Percentiles rank a stretch among this genome's conserved stretches.
These are phyloP conservation scores for Moricandia moricandioides DNA, from an alignment of 345 rosid genomes.

Conservation along the genomic window DNA sequence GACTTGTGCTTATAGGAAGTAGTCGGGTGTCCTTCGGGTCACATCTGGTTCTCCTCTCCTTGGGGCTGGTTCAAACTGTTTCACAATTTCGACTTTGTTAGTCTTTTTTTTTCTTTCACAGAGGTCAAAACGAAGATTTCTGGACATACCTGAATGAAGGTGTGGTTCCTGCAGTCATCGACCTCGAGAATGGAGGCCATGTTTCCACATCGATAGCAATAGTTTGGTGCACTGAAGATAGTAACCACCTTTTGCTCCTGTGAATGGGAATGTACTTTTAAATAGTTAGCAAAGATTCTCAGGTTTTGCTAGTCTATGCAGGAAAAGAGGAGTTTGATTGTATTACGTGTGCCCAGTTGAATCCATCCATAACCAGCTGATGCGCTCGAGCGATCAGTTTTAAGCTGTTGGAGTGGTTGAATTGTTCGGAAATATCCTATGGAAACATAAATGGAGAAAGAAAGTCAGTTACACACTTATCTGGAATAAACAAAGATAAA, in stretches of 20 bases:
- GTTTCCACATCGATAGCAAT: conserved; percentile 98
- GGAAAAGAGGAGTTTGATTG: conserved; percentile 7
- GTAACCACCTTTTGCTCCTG: conserved; percentile 99
- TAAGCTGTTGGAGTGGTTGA: conserved; percentile 84
- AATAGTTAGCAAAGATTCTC: conserved; percentile 5
- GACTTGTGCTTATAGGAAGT: conserved; percentile 57
- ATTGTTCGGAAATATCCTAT: conserved; percentile 96
- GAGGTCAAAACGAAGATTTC: background rate
- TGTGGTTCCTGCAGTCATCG: conserved; percentile 83
- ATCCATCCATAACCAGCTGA: conserved; percentile 98
- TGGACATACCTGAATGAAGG: conserved; percentile 77
- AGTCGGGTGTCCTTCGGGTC: conserved; percentile 93
- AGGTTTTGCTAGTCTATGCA: background rate
- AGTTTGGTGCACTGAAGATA: conserved; percentile 94
- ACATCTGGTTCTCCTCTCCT: conserved; percentile 99
- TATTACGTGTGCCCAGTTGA: conserved; percentile 93
- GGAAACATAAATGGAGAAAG: background rate
- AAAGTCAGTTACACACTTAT: conserved; percentile 3
- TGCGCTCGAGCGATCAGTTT: conserved; percentile 95
- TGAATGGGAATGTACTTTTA: conserved; percentile 19
- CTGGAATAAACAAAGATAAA: background rate
- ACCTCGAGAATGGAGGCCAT: conserved; percentile 99
- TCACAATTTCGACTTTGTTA: conserved; percentile 4
- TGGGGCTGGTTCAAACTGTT: conserved; percentile 97
- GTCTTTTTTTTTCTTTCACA: background rate